These are phyloP conservation scores for Ophiocordyceps camponoti-leonardi DNA, from an alignment of 2,329 filamentous ascomycete species.

Conservation along the genomic window DNA sequence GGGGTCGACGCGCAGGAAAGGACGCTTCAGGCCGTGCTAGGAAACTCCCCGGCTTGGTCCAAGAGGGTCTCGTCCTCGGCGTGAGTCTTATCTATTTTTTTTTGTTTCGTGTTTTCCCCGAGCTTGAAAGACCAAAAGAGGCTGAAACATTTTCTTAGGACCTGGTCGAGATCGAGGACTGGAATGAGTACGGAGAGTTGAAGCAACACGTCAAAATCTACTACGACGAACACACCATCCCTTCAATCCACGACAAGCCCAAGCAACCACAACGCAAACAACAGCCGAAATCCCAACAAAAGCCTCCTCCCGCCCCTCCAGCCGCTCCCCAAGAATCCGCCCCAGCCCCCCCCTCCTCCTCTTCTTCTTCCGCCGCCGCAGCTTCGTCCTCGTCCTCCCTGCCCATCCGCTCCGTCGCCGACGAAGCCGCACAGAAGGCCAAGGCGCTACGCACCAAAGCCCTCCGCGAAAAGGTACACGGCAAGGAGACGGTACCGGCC, in stretches of 20 bases:
- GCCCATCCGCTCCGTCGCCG: constrained; percentile 36
- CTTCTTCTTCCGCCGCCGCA: background rate
- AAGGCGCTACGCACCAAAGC: constrained; percentile 39
- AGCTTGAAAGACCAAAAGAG: too few relatives aligned
- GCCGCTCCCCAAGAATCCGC: constrained; percentile 8
- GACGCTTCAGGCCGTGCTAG: constrained; percentile 40
- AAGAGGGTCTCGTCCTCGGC: constrained; percentile 69
- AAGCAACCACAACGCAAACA: background rate
- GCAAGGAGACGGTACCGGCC: constrained; percentile 16
- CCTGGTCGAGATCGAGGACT: constrained; percentile 86
- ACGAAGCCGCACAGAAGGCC: constrained; percentile 49
- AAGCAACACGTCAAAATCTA: constrained; percentile 65
- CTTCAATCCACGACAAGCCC: constrained; percentile 34
- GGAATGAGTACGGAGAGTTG: constrained; percentile 97
- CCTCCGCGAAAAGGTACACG: constrained; percentile 36
- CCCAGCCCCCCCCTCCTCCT: constrained; percentile 6
- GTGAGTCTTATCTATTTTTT: too few relatives aligned
- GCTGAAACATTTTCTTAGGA: constrained; percentile 40
- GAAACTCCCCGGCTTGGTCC: constrained; percentile 79
- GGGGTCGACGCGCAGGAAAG: constrained; percentile 69
- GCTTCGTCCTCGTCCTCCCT: constrained; percentile 12
- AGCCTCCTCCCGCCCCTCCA: constrained; percentile 9
- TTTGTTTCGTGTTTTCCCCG: too few relatives aligned
- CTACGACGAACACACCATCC: constrained; percentile 44
- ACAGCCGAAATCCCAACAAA: constrained; percentile 1